phyloP scores from a whole-genome alignment of 305 asterid genomes.

The Fraxinus platypoda region DNA sequence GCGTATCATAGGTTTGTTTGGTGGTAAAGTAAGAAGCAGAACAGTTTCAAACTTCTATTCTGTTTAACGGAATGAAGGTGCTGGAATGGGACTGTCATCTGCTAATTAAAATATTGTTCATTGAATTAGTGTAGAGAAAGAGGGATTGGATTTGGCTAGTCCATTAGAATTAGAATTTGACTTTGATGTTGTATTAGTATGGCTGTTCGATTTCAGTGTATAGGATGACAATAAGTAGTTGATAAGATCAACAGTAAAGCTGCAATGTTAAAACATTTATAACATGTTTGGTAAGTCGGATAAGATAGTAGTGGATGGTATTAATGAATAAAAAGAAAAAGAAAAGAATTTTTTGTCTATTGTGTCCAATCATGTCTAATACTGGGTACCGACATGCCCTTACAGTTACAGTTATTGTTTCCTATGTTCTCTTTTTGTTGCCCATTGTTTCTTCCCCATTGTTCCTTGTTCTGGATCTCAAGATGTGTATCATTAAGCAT shows the following conservation, averaged over 20 bases:
- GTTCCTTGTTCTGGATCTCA: not conserved
- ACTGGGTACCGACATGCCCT: not conserved
- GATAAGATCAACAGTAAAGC: not conserved
- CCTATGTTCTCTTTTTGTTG: not conserved
- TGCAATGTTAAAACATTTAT: not conserved
- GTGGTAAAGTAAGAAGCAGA: not conserved
- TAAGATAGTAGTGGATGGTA: not conserved
- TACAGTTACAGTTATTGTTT: not conserved
- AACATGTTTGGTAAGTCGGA: not conserved
- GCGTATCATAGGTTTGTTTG: not conserved
- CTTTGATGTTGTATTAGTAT: not conserved
- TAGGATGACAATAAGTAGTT: not conserved
- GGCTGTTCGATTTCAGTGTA: not conserved
- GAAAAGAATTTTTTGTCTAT: not conserved
- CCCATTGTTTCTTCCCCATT: no score
- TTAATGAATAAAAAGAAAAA: not conserved
- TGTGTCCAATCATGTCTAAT: not conserved
- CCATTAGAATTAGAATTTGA: not conserved
- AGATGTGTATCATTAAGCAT: not conserved
- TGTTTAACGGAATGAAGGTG: not conserved
- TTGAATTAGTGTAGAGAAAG: not conserved
- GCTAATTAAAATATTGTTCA: not conserved
- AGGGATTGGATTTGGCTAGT: not conserved
- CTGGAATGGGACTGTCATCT: not conserved
- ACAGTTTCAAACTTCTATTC: not conserved